Conservation (phyloP, 805 yeast genomes). For the Saccharomycopsis microspora region DNA sequence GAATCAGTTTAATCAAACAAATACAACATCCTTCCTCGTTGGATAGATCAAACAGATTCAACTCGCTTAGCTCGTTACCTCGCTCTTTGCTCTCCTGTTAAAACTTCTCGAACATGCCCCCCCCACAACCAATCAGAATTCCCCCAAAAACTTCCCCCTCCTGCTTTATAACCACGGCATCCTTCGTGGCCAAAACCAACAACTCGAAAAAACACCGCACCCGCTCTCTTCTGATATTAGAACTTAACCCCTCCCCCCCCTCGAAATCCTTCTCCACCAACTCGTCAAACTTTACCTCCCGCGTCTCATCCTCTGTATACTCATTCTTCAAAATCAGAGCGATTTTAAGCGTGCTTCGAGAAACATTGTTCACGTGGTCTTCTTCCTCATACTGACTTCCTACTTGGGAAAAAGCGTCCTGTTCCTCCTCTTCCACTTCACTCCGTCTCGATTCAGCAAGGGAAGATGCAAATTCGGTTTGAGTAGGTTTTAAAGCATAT, state of each 20-base stretch:
- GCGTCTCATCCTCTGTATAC: conserved; percentile 18
- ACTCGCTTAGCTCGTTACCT: too few species aligned
- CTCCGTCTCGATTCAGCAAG: not conserved
- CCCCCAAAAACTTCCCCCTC: conserved; percentile 54
- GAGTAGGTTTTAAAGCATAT: not conserved
- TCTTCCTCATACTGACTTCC: conserved; percentile 15
- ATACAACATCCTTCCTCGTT: too few species aligned
- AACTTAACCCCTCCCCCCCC: conserved; percentile 24
- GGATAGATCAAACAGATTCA: too few species aligned
- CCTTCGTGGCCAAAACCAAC: conserved; percentile 69
- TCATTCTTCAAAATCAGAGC: conserved; percentile 34
- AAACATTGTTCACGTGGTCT: not conserved
- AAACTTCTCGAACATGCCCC: conserved; percentile 22
- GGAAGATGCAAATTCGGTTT: conserved; percentile 1
- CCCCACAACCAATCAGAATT: conserved; percentile 39
- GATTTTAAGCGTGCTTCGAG: conserved; percentile 32
- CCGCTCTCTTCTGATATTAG: conserved; percentile 42
- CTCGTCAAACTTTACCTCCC: conserved; percentile 25
- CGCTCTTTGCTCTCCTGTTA: not conserved
- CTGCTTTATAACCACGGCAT: conserved; percentile 44
- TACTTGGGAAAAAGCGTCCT: conserved; percentile 5
- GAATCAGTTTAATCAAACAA: too few species aligned
- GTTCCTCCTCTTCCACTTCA: not conserved
- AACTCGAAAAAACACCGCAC: conserved; percentile 72
- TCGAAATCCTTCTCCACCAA: conserved; percentile 29